Percentiles rank a stretch among this genome's conserved stretches.
Conservation (phyloP, 2,329 filamentous ascomycete species). For the Epichloe bromicola region DNA sequence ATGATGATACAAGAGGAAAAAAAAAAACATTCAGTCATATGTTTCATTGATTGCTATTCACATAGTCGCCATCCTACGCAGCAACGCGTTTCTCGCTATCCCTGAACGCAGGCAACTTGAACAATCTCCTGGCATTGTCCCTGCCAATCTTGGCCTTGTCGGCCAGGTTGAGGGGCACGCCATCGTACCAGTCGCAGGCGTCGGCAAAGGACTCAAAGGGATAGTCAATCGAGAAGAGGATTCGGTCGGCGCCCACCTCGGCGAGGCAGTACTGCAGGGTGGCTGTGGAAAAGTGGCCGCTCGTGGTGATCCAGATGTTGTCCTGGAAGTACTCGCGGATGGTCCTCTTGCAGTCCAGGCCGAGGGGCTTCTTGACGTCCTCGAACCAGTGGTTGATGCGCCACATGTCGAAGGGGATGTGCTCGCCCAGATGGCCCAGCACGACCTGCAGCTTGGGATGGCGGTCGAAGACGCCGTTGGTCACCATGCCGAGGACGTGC, state of each 20-base stretch:
- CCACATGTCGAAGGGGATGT: slow-evolving; percentile 36
- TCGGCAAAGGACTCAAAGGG: slow-evolving; percentile 35
- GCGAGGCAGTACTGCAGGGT: slow-evolving; percentile 36
- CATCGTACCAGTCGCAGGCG: slow-evolving; percentile 29
- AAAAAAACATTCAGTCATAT: too few species aligned
- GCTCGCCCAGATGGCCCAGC: slow-evolving; percentile 35
- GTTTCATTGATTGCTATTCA: neutral
- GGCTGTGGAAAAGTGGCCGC: slow-evolving; percentile 40
- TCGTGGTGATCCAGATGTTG: slow-evolving; percentile 45
- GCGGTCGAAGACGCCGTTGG: slow-evolving; percentile 37
- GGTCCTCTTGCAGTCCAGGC: slow-evolving; percentile 33
- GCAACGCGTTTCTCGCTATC: slow-evolving; percentile 10
- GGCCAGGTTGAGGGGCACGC: slow-evolving; percentile 18
- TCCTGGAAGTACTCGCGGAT: slow-evolving; percentile 39
- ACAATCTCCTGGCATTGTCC: slow-evolving; percentile 29
- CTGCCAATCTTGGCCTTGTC: slow-evolving; percentile 28
- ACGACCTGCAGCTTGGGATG: slow-evolving; percentile 32
- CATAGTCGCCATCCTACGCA: neutral
- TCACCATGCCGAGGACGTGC: slow-evolving; percentile 39
- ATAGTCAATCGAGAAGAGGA: slow-evolving; percentile 41
- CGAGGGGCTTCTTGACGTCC: slow-evolving; percentile 38
- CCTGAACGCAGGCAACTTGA: slow-evolving; percentile 25
- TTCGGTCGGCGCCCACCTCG: slow-evolving; percentile 34
- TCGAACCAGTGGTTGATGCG: slow-evolving; percentile 43
- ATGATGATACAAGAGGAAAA: too few species aligned